Percentiles rank a stretch among this genome's conserved stretches.
Conservation (phyloP, 371 early-diverging fungal genomes). For the Syncephalis plumigaleata region DNA sequence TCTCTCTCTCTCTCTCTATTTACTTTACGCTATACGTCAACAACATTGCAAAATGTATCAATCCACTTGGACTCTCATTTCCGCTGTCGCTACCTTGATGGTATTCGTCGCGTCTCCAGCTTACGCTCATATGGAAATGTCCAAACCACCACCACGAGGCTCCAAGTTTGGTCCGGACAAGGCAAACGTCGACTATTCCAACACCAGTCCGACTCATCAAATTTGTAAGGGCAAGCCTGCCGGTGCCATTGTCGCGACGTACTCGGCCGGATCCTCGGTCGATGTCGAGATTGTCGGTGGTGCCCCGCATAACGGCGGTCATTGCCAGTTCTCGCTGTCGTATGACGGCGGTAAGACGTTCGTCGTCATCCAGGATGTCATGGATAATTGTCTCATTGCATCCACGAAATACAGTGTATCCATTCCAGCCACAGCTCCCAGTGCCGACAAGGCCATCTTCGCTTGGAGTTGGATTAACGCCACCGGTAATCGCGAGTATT, state of each 20-base stretch:
- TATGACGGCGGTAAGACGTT: conserved; percentile 33
- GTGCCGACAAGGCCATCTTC: conserved; percentile 15
- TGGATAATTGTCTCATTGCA: conserved; percentile 9
- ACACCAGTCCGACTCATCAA: no score
- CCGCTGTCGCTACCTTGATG: no score
- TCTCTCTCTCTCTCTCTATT: no score
- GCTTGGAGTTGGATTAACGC: conserved; percentile 53
- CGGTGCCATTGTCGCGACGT: conserved; percentile 1
- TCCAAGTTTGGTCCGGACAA: conserved; percentile 2
- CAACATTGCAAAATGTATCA: no score
- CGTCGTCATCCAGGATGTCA: conserved; percentile 23
- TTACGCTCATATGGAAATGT: conserved; percentile 2
- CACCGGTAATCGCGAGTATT: conserved; percentile 36
- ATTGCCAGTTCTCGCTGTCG: conserved; percentile 44
- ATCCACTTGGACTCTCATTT: no score
- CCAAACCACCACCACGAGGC: background rate
- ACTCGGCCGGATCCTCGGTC: conserved; percentile 15
- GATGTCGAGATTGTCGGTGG: conserved; percentile 5
- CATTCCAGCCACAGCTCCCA: conserved; percentile 30
- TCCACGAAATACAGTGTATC: conserved; percentile 15
- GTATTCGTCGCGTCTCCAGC: no score
- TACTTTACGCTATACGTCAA: no score
- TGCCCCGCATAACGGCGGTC: conserved; percentile 31
- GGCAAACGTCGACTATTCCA: no score
- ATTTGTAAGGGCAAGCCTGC: no score